Evolutionary conservation across 129 eudicot species (phyloP).

Genomic region (Pulicaria dysenterica): DNA sequence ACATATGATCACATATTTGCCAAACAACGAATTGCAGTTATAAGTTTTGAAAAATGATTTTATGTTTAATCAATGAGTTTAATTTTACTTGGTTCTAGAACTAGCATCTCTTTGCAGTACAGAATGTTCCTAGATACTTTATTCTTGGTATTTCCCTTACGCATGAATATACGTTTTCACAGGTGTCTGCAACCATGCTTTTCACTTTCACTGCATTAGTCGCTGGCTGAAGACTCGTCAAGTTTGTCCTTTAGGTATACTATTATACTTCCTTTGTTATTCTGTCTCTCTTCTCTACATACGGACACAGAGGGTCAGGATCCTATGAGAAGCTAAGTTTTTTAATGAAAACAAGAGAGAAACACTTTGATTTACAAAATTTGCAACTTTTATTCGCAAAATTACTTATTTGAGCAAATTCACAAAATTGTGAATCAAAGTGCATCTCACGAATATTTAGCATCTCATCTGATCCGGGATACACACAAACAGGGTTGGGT

Average conservation of each 20-base stretch:
- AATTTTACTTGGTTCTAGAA: background rate
- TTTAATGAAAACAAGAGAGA: no score
- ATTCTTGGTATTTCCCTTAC: no score
- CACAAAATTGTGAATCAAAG: no score
- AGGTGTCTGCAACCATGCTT: constrained; percentile 93
- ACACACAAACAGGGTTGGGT: no score
- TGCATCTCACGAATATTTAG: no score
- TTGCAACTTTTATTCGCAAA: no score
- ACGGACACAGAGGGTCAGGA: background rate
- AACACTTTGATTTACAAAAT: no score
- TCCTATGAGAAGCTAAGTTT: no score
- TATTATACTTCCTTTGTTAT: background rate
- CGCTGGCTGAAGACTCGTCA: constrained; percentile 92
- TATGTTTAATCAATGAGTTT: background rate
- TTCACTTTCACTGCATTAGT: constrained; percentile 92
- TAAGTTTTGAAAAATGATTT: background rate
- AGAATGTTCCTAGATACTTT: no score
- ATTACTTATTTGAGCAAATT: no score
- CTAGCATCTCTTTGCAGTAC: no score
- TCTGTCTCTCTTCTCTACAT: background rate
- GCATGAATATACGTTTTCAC: background rate
- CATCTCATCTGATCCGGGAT: no score
- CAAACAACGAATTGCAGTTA: constrained; percentile 4
- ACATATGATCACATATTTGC: background rate
- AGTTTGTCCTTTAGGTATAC: constrained; percentile 82